phyloP scores from a whole-genome alignment of 148 eudicot species.

The Amaranthus hypochondriacus region DNA sequence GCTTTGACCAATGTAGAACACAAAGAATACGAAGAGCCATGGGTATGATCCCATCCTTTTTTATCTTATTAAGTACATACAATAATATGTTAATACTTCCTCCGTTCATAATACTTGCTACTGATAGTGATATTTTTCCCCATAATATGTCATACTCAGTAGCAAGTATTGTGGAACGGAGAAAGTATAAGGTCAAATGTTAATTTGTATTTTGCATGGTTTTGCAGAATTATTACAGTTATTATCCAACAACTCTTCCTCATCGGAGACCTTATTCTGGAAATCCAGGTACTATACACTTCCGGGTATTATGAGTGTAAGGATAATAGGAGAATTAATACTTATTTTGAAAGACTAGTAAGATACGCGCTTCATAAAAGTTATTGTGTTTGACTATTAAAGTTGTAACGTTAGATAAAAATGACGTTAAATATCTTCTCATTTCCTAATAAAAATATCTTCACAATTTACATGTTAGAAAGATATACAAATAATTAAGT shows the following conservation, averaged over 20 bases:
- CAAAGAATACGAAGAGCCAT: constrained; percentile 80
- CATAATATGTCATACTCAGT: too few species aligned
- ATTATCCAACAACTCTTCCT: constrained; percentile 68
- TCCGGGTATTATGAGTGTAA: not conserved
- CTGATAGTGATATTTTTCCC: not conserved
- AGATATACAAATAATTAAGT: too few species aligned
- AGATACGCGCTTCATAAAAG: too few species aligned
- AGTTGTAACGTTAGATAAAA: too few species aligned
- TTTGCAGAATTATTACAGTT: constrained; percentile 60
- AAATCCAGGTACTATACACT: constrained; percentile 58
- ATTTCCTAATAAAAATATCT: too few species aligned
- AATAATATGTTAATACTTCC: not conserved
- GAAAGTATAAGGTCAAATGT: not conserved
- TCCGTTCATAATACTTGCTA: not conserved
- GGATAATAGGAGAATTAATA: not conserved
- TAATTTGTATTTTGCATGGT: not conserved
- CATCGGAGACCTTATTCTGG: constrained; percentile 83
- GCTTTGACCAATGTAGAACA: not conserved
- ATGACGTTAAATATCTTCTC: too few species aligned
- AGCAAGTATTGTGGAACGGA: too few species aligned
- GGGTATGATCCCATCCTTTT: constrained; percentile 46
- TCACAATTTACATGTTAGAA: too few species aligned
- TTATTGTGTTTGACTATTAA: too few species aligned
- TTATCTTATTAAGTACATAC: not conserved
- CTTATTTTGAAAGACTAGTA: not conserved